Percentiles rank a stretch among this genome's conserved stretches.
phyloP scores from a whole-genome alignment of 192 early-diverging fungal genomes.

The Martensiomyces pterosporus region DNA sequence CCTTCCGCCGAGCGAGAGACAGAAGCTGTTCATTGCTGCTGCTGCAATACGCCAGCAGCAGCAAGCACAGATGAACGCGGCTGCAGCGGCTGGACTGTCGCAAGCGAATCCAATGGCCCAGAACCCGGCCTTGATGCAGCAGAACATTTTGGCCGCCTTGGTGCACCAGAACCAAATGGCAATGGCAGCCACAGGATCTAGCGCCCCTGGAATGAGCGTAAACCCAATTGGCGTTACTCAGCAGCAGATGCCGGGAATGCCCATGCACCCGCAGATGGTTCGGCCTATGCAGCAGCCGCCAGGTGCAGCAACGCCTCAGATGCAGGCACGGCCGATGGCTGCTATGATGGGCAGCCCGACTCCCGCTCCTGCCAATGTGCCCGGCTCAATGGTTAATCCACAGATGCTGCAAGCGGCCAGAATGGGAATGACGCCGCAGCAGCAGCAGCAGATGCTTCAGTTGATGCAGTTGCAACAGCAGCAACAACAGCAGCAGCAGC shows the following conservation, averaged over 20 bases:
- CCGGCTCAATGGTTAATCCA: background rate
- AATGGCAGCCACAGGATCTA: too few species aligned
- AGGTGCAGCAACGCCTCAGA: background rate
- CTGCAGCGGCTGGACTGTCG: too few species aligned
- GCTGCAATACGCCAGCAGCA: too few species aligned
- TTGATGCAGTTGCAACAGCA: slow-evolving; percentile 5
- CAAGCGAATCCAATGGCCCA: too few species aligned
- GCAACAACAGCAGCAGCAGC: slow-evolving; percentile 10
- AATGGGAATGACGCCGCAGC: slow-evolving; percentile 2
- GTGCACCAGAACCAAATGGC: too few species aligned
- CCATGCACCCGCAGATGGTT: slow-evolving; percentile 1
- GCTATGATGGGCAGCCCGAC: slow-evolving; percentile 23
- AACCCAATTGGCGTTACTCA: too few species aligned
- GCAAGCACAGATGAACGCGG: too few species aligned
- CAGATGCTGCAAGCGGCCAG: background rate
- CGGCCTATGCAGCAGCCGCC: slow-evolving; percentile 1
- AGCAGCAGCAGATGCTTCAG: slow-evolving; percentile 24
- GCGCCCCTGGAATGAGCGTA: too few species aligned
- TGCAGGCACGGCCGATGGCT: slow-evolving; percentile 4
- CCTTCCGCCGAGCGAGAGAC: too few species aligned
- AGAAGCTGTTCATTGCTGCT: too few species aligned
- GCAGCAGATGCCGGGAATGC: background rate
- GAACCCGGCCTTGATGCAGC: too few species aligned
- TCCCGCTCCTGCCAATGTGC: background rate
- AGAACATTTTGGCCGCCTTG: too few species aligned